Evolutionary conservation across 2,329 filamentous ascomycete species (phyloP), one percentile per base, ranked within the genome.

Genomic region (Hypoxylon sp.): DNA sequence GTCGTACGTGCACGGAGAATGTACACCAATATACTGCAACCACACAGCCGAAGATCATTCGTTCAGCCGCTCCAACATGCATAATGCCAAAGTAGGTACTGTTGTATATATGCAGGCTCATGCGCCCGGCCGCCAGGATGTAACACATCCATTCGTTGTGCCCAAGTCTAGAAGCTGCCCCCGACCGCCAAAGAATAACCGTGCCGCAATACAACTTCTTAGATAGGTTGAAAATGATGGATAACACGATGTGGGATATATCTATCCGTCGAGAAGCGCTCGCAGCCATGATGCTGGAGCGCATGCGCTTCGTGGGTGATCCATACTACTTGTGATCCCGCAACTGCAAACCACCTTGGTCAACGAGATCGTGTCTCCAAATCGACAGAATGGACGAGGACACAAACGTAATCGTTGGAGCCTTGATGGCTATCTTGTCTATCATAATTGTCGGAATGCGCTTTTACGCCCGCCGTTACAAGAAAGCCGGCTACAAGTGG

Each of bases 401-500:
- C 11, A 38, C 13, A 36, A n/a, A 30, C 13, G 21, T 11, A 14
- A 23, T 38, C 5, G 10, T 53, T 17, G 50, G 50, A 6, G 50
- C 13, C 17, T 2, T 41, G 25, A 13, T 53, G 13, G 50, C 30
- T 25, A 4, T 53, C 34, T 6, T 53, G 5, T 13, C 50, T 14
- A 17, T 53, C 6, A 5, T 53, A 3, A 38, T 11, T 10, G 32
- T 53, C 1, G 34, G 7, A 41, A 14, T 28, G 14, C 50, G 50
- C 32, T 41, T 53, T 11, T 53, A 53, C 14, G 32, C 50, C 4
- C 32, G 34, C 11, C 13, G n/a, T 41, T 7, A 25, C 19, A 53
- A 13, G 21, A 53, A 53, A 11, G 34, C 50, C 1, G 50, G 32
- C 17, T 28, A 38, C 5, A n/a, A 10, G 38, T 53, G 50, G 50